Conservation (phyloP, 306 rosid species). For the Sechiopsis laciniata region DNA sequence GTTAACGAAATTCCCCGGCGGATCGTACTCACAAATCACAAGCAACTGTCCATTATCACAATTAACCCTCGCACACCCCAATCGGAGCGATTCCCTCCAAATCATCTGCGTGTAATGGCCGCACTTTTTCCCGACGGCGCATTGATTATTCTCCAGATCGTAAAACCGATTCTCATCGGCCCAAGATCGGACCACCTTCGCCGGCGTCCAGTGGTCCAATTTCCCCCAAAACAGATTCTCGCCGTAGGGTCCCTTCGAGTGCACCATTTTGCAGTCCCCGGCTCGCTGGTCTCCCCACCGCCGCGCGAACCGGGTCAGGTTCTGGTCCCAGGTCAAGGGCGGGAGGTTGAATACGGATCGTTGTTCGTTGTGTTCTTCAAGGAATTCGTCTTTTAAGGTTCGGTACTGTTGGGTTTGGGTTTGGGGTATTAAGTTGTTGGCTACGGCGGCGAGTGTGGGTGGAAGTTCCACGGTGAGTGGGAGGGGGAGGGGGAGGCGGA, state of each 20-base stretch:
- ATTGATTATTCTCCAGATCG: slow-evolving; percentile 23
- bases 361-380: slow-evolving; percentile 45
- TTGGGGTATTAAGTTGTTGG: no score
- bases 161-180: slow-evolving; percentile 28
- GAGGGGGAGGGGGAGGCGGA: not conserved
- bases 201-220: slow-evolving; percentile 29
- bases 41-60: slow-evolving; percentile 27
- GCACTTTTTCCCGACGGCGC: slow-evolving; percentile 30
- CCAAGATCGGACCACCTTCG: slow-evolving; percentile 44
- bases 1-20: slow-evolving; percentile 42
- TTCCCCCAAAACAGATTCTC: slow-evolving; percentile 64
- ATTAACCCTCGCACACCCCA: slow-evolving; percentile 44
- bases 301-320: slow-evolving; percentile 33
- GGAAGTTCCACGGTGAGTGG: no score
- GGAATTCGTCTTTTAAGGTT: slow-evolving; percentile 30
- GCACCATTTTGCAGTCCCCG: slow-evolving; percentile 37
- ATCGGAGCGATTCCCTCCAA: slow-evolving; percentile 39
- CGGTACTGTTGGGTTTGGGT: no score
- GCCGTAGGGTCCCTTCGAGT: slow-evolving; percentile 34
- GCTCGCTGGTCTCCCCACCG: slow-evolving; percentile 29
- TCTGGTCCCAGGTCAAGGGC: slow-evolving; percentile 33
- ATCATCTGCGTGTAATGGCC: slow-evolving; percentile 68
- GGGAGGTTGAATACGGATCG: slow-evolving; percentile 23
- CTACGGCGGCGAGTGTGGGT: not conserved
- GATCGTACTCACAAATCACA: slow-evolving; percentile 56